Percentiles rank a stretch among this genome's conserved stretches.
These are phyloP conservation scores for Talaromyces piceae DNA, from an alignment of 2,329 filamentous ascomycete species.

Conservation along the genomic window DNA sequence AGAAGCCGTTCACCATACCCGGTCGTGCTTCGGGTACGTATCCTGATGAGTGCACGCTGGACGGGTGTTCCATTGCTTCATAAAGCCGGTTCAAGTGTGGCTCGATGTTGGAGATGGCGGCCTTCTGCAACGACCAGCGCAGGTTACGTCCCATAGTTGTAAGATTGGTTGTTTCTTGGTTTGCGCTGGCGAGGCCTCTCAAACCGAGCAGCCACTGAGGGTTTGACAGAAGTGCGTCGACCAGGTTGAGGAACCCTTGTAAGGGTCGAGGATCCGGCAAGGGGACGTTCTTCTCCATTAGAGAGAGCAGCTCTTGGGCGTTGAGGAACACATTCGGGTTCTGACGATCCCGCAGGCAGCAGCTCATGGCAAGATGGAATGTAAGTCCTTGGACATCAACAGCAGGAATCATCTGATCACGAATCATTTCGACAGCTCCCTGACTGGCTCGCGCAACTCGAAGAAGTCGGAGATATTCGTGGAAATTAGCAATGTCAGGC, in stretches of 20 bases:
- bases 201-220: constrained; percentile 23
- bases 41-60: constrained; percentile 3
- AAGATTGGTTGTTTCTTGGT: constrained; percentile 14
- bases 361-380: constrained; percentile 65
- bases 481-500: constrained; percentile 67
- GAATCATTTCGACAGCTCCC: constrained; percentile 53
- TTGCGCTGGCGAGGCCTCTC: constrained; percentile 18
- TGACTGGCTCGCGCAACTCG: constrained; percentile 59
- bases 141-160: constrained; percentile 20
- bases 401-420: constrained; percentile 42
- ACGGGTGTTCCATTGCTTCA: constrained; percentile 19
- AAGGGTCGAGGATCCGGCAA: constrained; percentile 25
- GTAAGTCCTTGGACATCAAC: constrained; percentile 43
- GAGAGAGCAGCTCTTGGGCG: constrained; percentile 57
- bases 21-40: constrained; percentile 8
- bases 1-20: constrained; percentile 19
- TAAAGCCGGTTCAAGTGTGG: constrained; percentile 23
- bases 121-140: constrained; percentile 18
- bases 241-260: constrained; percentile 22
- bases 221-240: constrained; percentile 19
- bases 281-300: constrained; percentile 44
- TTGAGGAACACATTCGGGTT: constrained; percentile 63
- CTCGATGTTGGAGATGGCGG: constrained; percentile 19
- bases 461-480: constrained; percentile 60
- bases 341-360: constrained; percentile 67